phyloP scores from a whole-genome alignment of 2,329 filamentous ascomycete genomes.

The Dothiorella sarmentorum region DNA sequence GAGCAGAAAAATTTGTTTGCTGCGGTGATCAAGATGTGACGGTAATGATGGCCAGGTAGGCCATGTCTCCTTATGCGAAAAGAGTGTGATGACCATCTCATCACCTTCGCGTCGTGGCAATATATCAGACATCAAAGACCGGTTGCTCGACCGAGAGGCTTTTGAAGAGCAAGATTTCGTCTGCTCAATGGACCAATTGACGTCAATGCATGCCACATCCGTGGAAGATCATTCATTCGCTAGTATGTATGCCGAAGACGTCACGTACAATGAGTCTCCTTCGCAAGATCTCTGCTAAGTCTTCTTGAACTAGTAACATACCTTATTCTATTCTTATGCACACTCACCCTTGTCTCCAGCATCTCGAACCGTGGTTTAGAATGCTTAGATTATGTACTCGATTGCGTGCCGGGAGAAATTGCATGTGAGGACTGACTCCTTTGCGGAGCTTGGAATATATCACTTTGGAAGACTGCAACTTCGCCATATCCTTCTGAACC shows the following conservation, averaged over 20 bases:
- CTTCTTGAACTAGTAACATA: too few relatives aligned
- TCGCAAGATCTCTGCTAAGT: not conserved
- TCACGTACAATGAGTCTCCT: not conserved
- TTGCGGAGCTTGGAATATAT: slow-evolving; percentile 44
- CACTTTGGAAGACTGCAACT: slow-evolving; percentile 46
- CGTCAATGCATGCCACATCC: not conserved
- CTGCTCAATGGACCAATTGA: not conserved
- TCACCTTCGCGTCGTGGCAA: too few relatives aligned
- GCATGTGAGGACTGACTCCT: slow-evolving; percentile 47
- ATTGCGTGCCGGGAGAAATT: slow-evolving; percentile 54
- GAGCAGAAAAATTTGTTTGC: too few relatives aligned
- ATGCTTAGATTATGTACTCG: slow-evolving; percentile 54
- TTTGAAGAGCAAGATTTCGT: not conserved
- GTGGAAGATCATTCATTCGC: not conserved
- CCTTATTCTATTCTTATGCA: too few relatives aligned
- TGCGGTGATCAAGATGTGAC: too few relatives aligned
- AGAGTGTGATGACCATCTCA: too few relatives aligned
- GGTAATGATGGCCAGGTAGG: too few relatives aligned
- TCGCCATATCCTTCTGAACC: slow-evolving; percentile 52
- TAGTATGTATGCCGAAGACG: not conserved
- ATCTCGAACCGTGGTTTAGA: slow-evolving; percentile 39
- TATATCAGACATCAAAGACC: not conserved
- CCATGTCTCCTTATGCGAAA: too few relatives aligned
- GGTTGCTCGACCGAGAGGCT: not conserved
- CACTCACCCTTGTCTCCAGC: too few relatives aligned